These are phyloP conservation scores for Vicia villosa DNA, from an alignment of 306 rosid species.

Conservation along the genomic window DNA sequence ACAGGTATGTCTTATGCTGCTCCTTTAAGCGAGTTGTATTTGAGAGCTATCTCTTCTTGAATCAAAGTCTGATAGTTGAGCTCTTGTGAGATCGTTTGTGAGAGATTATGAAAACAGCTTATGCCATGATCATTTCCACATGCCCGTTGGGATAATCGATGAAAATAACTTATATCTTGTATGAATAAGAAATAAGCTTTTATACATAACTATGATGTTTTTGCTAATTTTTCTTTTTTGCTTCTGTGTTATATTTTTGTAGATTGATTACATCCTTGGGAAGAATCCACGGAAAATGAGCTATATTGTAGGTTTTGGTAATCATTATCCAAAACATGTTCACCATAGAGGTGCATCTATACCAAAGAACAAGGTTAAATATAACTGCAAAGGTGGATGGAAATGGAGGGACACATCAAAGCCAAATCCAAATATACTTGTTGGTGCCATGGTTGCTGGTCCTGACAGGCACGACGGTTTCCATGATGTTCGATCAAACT, in stretches of 20 bases:
- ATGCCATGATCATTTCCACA: neutral
- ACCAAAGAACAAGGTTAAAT: conserved; percentile 85
- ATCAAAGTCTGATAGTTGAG: neutral
- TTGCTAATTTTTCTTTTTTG: conserved; percentile 18
- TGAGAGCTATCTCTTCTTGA: conserved; percentile 20
- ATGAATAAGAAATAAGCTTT: neutral
- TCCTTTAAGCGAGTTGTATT: neutral
- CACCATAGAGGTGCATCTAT: conserved; percentile 97
- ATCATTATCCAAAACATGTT: conserved; percentile 83
- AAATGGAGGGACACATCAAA: conserved; percentile 84
- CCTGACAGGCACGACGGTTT: conserved; percentile 95
- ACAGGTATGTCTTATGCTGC: conserved; percentile 56
- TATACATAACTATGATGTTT: neutral
- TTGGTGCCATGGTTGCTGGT: conserved; percentile 98
- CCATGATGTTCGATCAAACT: conserved; percentile 82
- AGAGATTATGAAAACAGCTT: neutral
- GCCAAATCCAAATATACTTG: conserved; percentile 81
- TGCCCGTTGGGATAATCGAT: neutral
- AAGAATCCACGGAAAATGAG: conserved; percentile 91
- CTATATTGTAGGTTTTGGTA: conserved; percentile 82
- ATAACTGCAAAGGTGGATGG: conserved; percentile 97
- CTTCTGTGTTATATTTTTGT: conserved; percentile 38
- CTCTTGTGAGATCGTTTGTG: neutral
- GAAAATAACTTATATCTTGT: neutral
- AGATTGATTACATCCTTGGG: conserved; percentile 95